These are phyloP conservation scores for Coemansia sp. DNA, from an alignment of 192 early-diverging fungal species.

Conservation along the genomic window DNA sequence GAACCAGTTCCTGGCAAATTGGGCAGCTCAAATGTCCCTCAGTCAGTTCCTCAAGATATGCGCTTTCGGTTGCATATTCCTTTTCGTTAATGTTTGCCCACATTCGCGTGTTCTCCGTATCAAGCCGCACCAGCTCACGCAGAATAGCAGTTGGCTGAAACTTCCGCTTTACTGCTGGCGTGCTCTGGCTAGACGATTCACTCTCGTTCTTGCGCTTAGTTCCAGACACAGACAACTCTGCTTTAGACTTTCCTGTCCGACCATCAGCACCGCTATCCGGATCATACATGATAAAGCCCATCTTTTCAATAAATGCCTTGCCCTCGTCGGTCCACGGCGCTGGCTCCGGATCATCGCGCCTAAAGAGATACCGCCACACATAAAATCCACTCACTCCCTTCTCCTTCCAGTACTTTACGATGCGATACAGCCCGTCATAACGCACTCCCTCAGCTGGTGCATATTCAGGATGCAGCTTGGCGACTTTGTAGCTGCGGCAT, in stretches of 20 bases:
- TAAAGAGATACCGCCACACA: slow-evolving; percentile 66
- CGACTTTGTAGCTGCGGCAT: slow-evolving; percentile 54
- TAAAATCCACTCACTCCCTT: slow-evolving; percentile 47
- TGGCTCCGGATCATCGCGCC: slow-evolving; percentile 63
- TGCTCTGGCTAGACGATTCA: background rate
- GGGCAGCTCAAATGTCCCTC: slow-evolving; percentile 36
- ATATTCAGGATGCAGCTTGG: slow-evolving; percentile 52
- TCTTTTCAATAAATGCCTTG: slow-evolving; percentile 34
- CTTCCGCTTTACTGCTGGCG: background rate
- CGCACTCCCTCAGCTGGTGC: slow-evolving; percentile 59
- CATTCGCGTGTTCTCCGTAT: slow-evolving; percentile 35
- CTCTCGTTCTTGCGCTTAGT: background rate
- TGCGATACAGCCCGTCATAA: slow-evolving; percentile 68
- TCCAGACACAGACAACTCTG: too few relatives aligned
- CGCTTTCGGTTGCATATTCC: slow-evolving; percentile 18
- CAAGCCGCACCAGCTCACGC: slow-evolving; percentile 36
- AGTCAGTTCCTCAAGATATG: slow-evolving; percentile 32
- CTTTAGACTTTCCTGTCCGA: background rate
- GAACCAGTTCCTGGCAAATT: slow-evolving; percentile 49
- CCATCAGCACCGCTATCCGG: slow-evolving; percentile 5
- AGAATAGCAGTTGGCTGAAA: slow-evolving; percentile 20
- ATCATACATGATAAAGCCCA: slow-evolving; percentile 53
- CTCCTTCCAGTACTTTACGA: slow-evolving; percentile 66
- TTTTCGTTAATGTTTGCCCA: slow-evolving; percentile 28
- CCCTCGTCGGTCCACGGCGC: slow-evolving; percentile 66